Base-by-base conservation (phyloP, 495 filamentous ascomycete species). In the Annulohypoxylon stygium region DNA sequence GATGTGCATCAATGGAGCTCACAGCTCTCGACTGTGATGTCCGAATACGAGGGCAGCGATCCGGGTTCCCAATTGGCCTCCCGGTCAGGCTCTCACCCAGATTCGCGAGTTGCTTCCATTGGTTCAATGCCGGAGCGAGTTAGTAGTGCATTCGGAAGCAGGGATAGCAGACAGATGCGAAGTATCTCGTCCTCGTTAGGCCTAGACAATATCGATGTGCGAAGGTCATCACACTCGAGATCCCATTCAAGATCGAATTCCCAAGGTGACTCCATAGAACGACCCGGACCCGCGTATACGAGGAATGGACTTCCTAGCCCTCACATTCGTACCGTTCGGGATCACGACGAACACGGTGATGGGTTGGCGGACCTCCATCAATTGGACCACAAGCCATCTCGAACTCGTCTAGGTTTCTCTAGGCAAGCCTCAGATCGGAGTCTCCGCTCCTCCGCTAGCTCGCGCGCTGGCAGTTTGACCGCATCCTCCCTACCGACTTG, bases 11-110 rank as follows among this genome's bases (percentile, higher is more conserved):
- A 88, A 81, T 92, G 91, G 88, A 93, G 91, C 78, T 90, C 91
- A 74, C 90, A 92, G 77, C 84, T 94, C 11, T 93, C 92, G 18
- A 90, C 91, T 16, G 90, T 93, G 33, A 86, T 87, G 59, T 93
- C 92, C 20, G 88, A 90, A 65, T 88, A 88, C 81, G 85, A 86
- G 51, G 81, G 81, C 57, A 86, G 85, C 69, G 76, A 79, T 10
- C 75, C 64, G 6, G 74, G 76, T 30, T 57, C 53, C 4, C 43
- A 47, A 47, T 20, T 47, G 18, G 43, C 43, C 8, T 47, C 43
- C 7, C 43, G 18, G 18, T 74, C 66, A 7, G 74, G 76, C 30
- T 57, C 53, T 6, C 30, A 57, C 7, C n/a, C 53, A 2, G 33
- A 5, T 7, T 84, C 83, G 20, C 83, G 82, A n/a, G 81, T 83